Evolutionary conservation across 768 basidiomycete species (phyloP).

Genomic region (Pleurotus tuoliensis): DNA sequence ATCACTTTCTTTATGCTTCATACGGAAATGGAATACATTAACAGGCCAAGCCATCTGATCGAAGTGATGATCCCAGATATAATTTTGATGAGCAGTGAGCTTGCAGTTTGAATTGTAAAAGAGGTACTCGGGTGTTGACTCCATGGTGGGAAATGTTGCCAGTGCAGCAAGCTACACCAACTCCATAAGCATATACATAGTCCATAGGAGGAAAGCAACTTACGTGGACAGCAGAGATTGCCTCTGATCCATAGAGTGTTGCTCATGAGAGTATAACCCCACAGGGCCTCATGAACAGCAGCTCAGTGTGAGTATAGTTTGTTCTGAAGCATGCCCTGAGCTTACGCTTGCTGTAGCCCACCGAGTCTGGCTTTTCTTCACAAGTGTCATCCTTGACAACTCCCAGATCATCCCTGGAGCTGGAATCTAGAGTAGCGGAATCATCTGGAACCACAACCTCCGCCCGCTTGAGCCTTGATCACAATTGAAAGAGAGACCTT

Average conservation of each 20-base stretch:
- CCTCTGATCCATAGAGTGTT: too few relatives aligned
- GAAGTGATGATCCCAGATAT: constrained; percentile 11
- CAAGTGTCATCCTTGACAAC: not conserved
- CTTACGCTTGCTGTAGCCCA: not conserved
- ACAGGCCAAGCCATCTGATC: constrained; percentile 9
- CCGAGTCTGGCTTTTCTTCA: not conserved
- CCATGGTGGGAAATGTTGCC: too few relatives aligned
- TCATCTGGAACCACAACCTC: not conserved
- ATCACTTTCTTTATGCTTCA: constrained; percentile 15
- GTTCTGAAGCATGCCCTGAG: not conserved
- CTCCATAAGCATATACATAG: too few relatives aligned
- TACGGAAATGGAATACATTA: constrained; percentile 15
- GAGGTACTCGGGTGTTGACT: constrained; percentile 16
- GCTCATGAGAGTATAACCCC: too few relatives aligned
- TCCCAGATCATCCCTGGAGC: too few relatives aligned
- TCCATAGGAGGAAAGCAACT: too few relatives aligned
- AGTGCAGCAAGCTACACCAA: too few relatives aligned
- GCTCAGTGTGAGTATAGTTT: constrained; percentile 19
- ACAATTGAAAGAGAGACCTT: constrained; percentile 10
- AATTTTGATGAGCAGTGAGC: constrained; percentile 11
- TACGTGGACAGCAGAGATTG: too few relatives aligned
- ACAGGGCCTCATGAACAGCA: too few relatives aligned
- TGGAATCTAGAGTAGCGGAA: too few relatives aligned
- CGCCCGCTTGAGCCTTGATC: constrained; percentile 9
- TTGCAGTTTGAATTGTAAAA: constrained; percentile 25